Percentiles rank a stretch among this genome's conserved stretches.
Conservation (phyloP, 2,329 filamentous ascomycete genomes). For the Dothidotthia symphoricarpi region DNA sequence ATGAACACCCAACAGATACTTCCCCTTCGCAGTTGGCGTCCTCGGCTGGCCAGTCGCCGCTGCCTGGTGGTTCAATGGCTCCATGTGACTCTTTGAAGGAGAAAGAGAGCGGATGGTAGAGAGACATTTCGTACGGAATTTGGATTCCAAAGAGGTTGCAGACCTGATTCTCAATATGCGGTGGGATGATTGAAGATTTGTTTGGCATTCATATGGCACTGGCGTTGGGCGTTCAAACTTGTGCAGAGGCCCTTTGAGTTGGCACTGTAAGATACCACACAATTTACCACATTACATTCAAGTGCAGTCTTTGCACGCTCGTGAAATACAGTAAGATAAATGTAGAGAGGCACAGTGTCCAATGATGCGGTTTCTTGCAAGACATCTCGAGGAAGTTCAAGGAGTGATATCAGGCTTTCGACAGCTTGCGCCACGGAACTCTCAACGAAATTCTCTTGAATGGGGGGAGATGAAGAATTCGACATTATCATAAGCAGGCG, state of each 20-base stretch:
- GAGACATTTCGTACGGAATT: slow-evolving; percentile 3
- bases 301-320: neutral
- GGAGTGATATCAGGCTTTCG: too few relatives aligned
- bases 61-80: slow-evolving; percentile 25
- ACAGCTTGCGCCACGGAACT: too few relatives aligned
- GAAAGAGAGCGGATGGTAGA: slow-evolving; percentile 10
- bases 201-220: neutral
- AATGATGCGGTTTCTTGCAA: too few relatives aligned
- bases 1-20: slow-evolving; percentile 16
- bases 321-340: neutral
- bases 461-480: too few relatives aligned
- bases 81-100: slow-evolving; percentile 29
- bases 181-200: slow-evolving; percentile 27
- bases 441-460: too few relatives aligned
- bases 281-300: slow-evolving; percentile 4
- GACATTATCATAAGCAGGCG: too few relatives aligned
- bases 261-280: slow-evolving; percentile 3
- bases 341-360: neutral
- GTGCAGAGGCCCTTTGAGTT: slow-evolving; percentile 3
- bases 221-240: slow-evolving; percentile 1
- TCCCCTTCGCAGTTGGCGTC: slow-evolving; percentile 29
- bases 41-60: slow-evolving; percentile 38
- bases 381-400: too few relatives aligned
- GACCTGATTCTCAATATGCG: slow-evolving; percentile 29
- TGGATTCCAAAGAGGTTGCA: slow-evolving; percentile 24